These are phyloP conservation scores for Colletotrichum karsti DNA, from an alignment of 2,329 filamentous ascomycete genomes.

Conservation along the genomic window DNA sequence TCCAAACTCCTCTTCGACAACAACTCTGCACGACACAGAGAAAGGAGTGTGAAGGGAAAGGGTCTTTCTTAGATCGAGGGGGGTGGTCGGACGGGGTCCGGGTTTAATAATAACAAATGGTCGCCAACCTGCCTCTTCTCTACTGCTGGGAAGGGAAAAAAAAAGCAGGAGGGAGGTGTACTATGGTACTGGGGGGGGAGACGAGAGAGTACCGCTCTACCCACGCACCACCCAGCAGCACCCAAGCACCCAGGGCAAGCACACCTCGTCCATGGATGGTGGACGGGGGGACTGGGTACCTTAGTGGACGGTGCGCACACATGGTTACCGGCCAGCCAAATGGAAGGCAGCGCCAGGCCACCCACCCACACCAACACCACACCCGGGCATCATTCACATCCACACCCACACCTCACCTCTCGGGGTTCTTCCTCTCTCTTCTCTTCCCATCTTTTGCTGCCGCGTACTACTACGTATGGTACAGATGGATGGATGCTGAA, in stretches of 20 bases:
- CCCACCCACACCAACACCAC: neutral
- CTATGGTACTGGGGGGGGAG: neutral
- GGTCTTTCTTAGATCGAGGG: slow-evolving; percentile 28
- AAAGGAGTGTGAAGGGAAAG: slow-evolving; percentile 30
- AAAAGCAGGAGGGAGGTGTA: neutral
- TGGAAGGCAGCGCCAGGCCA: neutral
- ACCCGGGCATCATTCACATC: too few relatives aligned
- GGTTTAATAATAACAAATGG: slow-evolving; percentile 35
- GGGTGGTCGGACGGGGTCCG: slow-evolving; percentile 33
- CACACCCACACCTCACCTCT: neutral
- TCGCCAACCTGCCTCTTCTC: slow-evolving; percentile 4
- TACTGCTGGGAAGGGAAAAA: neutral
- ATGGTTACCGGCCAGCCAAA: neutral
- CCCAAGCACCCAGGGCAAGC: neutral
- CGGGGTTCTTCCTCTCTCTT: too few relatives aligned
- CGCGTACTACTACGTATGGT: too few relatives aligned
- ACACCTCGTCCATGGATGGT: neutral
- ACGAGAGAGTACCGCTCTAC: slow-evolving; percentile 2
- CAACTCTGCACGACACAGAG: slow-evolving; percentile 27
- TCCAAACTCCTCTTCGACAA: slow-evolving; percentile 25
- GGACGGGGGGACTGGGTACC: neutral
- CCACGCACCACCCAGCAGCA: slow-evolving; percentile 20
- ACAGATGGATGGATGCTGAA: too few relatives aligned
- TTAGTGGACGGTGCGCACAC: neutral
- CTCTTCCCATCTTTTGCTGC: neutral